These are phyloP conservation scores for Rhynchospora breviuscula DNA, from an alignment of 176 grass and related monocot genomes.

Conservation along the genomic window DNA sequence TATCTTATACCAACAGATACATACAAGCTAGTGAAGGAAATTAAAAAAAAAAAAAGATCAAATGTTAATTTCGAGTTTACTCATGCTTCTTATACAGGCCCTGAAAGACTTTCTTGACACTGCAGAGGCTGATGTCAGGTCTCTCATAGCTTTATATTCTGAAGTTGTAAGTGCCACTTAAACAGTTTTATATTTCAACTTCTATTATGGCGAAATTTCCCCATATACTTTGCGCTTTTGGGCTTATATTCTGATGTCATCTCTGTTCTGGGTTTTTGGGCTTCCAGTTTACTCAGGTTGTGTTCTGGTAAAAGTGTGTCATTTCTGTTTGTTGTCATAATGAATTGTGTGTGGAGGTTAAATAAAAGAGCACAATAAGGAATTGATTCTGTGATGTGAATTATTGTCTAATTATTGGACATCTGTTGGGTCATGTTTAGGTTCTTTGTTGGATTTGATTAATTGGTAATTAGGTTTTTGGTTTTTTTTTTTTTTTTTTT, in stretches of 20 bases:
- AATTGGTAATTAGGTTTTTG: background rate
- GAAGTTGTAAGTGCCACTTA: constrained; percentile 70
- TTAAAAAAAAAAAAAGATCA: background rate
- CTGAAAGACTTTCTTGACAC: constrained; percentile 89
- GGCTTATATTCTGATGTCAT: background rate
- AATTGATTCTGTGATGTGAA: background rate
- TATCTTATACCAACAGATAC: constrained; percentile 3
- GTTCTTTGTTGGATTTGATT: background rate
- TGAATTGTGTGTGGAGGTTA: background rate
- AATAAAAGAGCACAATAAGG: background rate
- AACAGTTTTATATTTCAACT: constrained; percentile 8
- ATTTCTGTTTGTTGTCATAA: background rate
- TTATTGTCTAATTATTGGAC: constrained; percentile 1
- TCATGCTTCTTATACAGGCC: constrained; percentile 45
- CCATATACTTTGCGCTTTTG: background rate
- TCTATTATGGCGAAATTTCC: constrained; percentile 2
- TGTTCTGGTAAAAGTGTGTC: background rate
- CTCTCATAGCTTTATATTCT: constrained; percentile 87
- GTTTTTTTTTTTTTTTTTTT: background rate
- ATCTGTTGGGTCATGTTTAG: background rate
- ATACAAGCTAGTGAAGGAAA: constrained; percentile 8
- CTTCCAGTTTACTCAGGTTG: background rate
- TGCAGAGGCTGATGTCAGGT: constrained; percentile 93
- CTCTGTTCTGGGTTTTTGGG: background rate
- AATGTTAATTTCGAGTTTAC: background rate